These are phyloP conservation scores for Lantana camara DNA, from an alignment of 257 asterid species.

Conservation along the genomic window DNA sequence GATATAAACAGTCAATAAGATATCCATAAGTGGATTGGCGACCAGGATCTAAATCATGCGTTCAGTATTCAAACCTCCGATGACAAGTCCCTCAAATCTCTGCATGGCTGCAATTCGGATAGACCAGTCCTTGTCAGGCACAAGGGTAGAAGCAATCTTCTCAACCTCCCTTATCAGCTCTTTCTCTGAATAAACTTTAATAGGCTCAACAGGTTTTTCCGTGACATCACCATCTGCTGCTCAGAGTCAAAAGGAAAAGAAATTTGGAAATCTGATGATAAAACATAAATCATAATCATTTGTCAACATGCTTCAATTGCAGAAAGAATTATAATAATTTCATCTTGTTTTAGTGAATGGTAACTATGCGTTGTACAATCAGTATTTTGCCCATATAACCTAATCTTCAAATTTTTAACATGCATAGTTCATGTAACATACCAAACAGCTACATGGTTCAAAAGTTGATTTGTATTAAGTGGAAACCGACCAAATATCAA, in stretches of 20 bases:
- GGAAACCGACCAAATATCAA: conserved; percentile 12
- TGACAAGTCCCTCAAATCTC: conserved; percentile 88
- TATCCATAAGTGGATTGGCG: conserved; percentile 14
- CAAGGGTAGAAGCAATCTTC: conserved; percentile 85
- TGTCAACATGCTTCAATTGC: background rate
- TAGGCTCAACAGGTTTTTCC: conserved; percentile 91
- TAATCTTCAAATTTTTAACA: background rate
- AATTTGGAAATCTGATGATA: conserved; percentile 27
- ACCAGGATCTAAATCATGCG: conserved; percentile 12
- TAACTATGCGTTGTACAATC: background rate
- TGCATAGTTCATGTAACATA: conserved; percentile 9
- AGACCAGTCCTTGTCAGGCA: conserved; percentile 99
- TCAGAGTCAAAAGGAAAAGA: conserved; percentile 32
- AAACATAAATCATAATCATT: background rate
- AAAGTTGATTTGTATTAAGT: conserved; percentile 3
- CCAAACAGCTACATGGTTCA: conserved; percentile 3
- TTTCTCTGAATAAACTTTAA: conserved; percentile 92
- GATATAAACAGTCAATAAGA: conserved; percentile 8
- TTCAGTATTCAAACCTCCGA: conserved; percentile 71
- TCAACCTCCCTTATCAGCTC: conserved; percentile 95
- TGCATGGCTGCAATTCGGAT: conserved; percentile 94
- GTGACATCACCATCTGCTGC: conserved; percentile 92
- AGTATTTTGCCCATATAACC: background rate
- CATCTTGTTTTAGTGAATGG: conserved; percentile 18
- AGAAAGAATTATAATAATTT: background rate